Base-by-base conservation (phyloP, 352 stramenopile genomes). In the Globisporangium yorkense region DNA sequence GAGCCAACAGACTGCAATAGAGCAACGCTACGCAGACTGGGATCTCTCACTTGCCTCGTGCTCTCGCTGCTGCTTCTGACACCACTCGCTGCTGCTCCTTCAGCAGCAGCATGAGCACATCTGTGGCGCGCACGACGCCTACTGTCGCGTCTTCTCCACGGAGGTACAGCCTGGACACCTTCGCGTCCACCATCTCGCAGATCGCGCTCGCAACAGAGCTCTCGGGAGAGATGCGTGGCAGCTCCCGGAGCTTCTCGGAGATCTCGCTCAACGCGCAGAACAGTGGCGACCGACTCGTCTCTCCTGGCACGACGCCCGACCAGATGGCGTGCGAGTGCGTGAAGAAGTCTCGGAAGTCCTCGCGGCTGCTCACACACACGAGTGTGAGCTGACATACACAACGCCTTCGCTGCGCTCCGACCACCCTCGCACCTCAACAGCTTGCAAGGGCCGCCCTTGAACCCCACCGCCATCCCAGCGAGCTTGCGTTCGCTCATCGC, bases 51-150 rank as follows among this genome's bases (percentile, higher is more conserved):
- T 37, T 16, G 31, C 12, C 37, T 43, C 37, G 10, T 6, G 37
- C 12, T 18, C 13, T 43, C 37, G 37, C 37, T 43, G 37, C 13
- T 18, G 13, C 37, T 5, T 18, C 37, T 18, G 18, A 74, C 52
- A 16, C 65, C 65, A 20, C 53, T 46, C 35, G 13, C 43, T 84
- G 75, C 44, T 89, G 76, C 45, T 80, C 69, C 24, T 67, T 68
- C 40, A 89, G 61, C 18, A 89, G 66, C 48, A 89, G 50, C 21
- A 71, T 35, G 2, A 90, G 47, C 1, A 90, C 61, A 41, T 88
- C 77, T 5, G 67, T 71, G 31, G 77, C 74, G 3, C 77, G 77
- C 6, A 90, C 55, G 15, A 70, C 66, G 0, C 77, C 75, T 6
- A 27, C 40, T 31, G 40, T 52, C 13, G 27, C 5, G 15, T 35